Base-by-base conservation (phyloP, 140 eudicot genomes). In the Senecio squalidus region DNA sequence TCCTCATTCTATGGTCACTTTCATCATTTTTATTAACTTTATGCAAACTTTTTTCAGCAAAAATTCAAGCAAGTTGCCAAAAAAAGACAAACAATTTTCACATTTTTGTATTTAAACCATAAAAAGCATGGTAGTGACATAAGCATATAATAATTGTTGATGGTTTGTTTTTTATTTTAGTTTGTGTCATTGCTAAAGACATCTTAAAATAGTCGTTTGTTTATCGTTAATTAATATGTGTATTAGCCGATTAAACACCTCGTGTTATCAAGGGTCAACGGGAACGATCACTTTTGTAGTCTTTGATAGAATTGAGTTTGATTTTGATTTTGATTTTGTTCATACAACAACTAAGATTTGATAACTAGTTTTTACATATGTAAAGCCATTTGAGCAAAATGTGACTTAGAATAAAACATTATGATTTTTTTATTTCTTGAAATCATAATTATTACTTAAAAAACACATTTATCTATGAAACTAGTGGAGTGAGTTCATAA, bases 1-100 rank as follows among this genome's bases (percentile, higher is more conserved):
- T 60, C 57, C 39, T 71, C 59, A 53, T 71, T 71, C 52, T 59
- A 62, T 8, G 17, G 50, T 24, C 44, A 33, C 66, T 39, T 31
- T 26, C 50, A 43, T 6, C 31, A 5, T 20, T 49, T 52, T 61
- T 40, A 61, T 39, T 52, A 54, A 53, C 18, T 53, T 52, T 22
- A 43, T 30, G 23, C 17, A 40, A 39, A 52, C 28, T 40, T 39
- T 26, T 38, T 16, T 38, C 69, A 40, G 8, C 13, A 58, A 24
- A 33, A 34, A 44, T 8, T n/a, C 25, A 3, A 33, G 33, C 71
- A 62, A 62, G 59, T 62, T 62, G 71, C 16, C 22, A n/a, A 24
- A 24, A 71, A 44, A 28, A 5, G 53, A 62, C 52, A 15, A 55
- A 24, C 20, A 31, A 46, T 31, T 36, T 62, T 46, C n/a, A 15